phyloP scores from a whole-genome alignment of 495 filamentous ascomycete genomes.

The Penicillium samsonianum region DNA sequence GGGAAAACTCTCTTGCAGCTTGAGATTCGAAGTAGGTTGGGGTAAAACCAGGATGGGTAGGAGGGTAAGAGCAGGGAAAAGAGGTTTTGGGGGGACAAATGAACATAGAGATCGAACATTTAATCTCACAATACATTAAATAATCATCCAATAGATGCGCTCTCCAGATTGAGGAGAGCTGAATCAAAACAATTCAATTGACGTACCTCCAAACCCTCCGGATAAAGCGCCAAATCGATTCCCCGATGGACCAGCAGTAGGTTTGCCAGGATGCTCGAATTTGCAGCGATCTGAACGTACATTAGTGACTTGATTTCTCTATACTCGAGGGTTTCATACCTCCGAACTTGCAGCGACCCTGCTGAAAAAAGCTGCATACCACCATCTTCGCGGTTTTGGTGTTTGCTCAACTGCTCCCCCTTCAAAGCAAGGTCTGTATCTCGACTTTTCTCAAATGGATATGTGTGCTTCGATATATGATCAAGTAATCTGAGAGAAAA shows the following conservation, averaged over 20 bases:
- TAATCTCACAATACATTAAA: background rate
- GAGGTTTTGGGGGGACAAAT: background rate
- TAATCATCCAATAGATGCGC: background rate
- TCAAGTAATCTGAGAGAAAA: background rate
- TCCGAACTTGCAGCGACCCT: conserved; percentile 73
- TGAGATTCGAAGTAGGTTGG: background rate
- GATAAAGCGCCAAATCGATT: conserved; percentile 48
- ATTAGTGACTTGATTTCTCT: conserved; percentile 16
- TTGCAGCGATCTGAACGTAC: conserved; percentile 50
- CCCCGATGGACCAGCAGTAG: conserved; percentile 30
- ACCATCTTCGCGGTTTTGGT: conserved; percentile 42
- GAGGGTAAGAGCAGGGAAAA: background rate
- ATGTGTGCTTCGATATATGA: background rate
- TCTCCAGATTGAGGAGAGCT: background rate
- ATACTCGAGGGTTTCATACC: conserved; percentile 33
- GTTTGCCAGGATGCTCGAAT: conserved; percentile 53
- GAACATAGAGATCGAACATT: background rate
- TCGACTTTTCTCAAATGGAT: background rate
- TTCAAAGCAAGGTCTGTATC: background rate
- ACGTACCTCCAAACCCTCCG: conserved; percentile 44
- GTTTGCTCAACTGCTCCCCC: conserved; percentile 6
- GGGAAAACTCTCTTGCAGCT: background rate
- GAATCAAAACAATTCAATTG: conserved; percentile 3
- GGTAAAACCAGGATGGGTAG: background rate
- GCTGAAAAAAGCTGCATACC: conserved; percentile 71